Conservation (phyloP, 352 stramenopile genomes). For the Phytopythium helicoides region DNA sequence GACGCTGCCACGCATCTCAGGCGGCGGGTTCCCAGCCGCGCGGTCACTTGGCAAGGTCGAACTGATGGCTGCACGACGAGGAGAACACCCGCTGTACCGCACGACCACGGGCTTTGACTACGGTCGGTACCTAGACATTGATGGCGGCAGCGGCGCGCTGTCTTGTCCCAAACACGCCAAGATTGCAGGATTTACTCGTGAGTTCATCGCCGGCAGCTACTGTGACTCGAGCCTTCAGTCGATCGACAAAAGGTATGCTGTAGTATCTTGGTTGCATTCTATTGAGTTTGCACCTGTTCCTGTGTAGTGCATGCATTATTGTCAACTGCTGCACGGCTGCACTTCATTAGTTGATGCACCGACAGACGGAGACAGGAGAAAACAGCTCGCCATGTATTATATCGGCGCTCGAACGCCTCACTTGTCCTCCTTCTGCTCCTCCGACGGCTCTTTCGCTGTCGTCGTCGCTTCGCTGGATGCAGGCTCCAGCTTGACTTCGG, state of each 20-base stretch:
- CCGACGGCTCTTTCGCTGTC: not conserved
- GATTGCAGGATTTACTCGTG: conserved; percentile 43
- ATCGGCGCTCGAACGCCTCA: not conserved
- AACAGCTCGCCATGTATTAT: too few relatives aligned
- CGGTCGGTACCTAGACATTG: conserved; percentile 49
- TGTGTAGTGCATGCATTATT: too few relatives aligned
- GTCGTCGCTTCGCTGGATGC: not conserved
- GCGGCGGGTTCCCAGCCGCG: conserved; percentile 20
- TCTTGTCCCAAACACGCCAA: conserved; percentile 54
- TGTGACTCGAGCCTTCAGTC: conserved; percentile 51
- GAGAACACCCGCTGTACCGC: conserved; percentile 48
- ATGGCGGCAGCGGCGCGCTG: conserved; percentile 34
- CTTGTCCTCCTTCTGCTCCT: conserved; percentile 5
- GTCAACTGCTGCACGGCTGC: too few relatives aligned
- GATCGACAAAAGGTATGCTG: conserved; percentile 59
- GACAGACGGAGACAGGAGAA: too few relatives aligned
- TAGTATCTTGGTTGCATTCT: too few relatives aligned
- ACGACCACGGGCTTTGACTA: conserved; percentile 67
- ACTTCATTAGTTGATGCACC: too few relatives aligned
- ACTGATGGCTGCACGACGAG: conserved; percentile 21
- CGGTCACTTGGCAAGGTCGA: conserved; percentile 58
- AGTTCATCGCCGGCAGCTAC: conserved; percentile 56
- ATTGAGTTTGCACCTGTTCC: too few relatives aligned
- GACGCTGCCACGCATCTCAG: conserved; percentile 32
- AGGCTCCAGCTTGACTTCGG: not conserved